Evolutionary conservation across 192 early-diverging fungal species (phyloP), one percentile per base, ranked within the genome.

Genomic region (Phycomyces blakesleeanus): DNA sequence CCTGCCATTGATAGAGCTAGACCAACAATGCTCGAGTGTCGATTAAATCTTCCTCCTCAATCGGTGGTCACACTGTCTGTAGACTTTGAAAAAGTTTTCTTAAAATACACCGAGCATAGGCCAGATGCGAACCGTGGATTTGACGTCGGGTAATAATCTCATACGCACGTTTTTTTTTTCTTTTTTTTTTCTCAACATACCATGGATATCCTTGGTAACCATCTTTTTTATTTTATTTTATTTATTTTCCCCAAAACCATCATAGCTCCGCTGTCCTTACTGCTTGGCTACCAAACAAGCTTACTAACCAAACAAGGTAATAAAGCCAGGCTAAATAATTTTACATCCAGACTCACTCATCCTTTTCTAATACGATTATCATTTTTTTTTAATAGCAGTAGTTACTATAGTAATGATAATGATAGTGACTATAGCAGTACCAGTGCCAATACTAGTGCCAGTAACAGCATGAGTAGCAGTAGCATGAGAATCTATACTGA

Each of bases 111-210:
- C 0, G 95, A 99, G 74, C 93, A 98, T 66, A 91, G 89, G 40
- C 95, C 97, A 3, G 97, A 99, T 71, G 93, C 95, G 16, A 94
- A 95, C 73, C 84, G 95, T 47, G 97, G 97, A 0, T 96, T 97
- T 67, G 95, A 94, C 62, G 81, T 97, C 29, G 92, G 93, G 73
- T 70, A 74, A 65, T 9, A 47, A n/a, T n/a, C n/a, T 34, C 61
- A 38, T 44, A 59, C 15, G 20, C 15, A 59, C n/a, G 21, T 11
- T 47, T 16, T 40, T 9, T 38, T 16, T 26, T 18, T 20, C 26
- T 11, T 47, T 16, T 40, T 9, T 38, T 16, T 26, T 18, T 20
- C 26, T 20, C 14, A 51, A 26, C 25, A 50, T 15, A 26, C 40
- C 29, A 34, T 34, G 29, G 20, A 49, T 24, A 34, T n/a, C 21